Base-by-base conservation (phyloP, 306 rosid species). In the Malus orientalis region DNA sequence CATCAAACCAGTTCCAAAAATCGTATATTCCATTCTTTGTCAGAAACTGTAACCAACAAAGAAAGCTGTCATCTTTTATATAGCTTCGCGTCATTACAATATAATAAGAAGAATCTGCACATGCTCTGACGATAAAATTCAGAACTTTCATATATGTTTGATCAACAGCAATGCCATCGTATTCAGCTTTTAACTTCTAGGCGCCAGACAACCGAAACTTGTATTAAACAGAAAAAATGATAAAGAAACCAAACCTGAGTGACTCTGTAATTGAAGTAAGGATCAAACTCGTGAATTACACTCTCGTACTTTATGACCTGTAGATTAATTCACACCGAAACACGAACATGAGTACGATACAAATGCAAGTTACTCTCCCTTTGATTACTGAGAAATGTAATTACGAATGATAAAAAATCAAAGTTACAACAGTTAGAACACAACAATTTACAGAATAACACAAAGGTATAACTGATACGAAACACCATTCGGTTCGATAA, bases 1-100 rank as follows among this genome's bases (percentile, higher is more conserved):
- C 98, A 85, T 95, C 98, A 79, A 95, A 95, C 98, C 98, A 95
- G 82, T 95, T 95, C 98, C 97, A 92, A 84, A 95, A 95, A 64
- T 95, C 97, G 84, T 95, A 95, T 83, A 92, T 90, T 71, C 98
- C 98, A 78, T 89, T 95, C 91, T 95, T 95, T 4, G 93, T 84
- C 85, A 95, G 89, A 89, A 54, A 90, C 98, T 95, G 98, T 74
- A 90, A 84, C 85, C 80, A 88, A 84, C 71, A 86, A 79, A 84
- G 29, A 74, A 65, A 57, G 59, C 23, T 11, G 67, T 88, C 74
- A 85, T 79, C 70, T 70, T 73, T 75, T 69, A 59, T 33, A 42
- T 60, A 68, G 47, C 70, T 58, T 82, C 40, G 47, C 13, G 29
- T 11, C 30, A 76, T 63, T 53, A 74, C 77, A 68, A 64, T 80